Evolutionary conservation across 768 basidiomycete species (phyloP), one percentile per base, ranked within the genome.

Genomic region (Symmetrospora coprosmae): DNA sequence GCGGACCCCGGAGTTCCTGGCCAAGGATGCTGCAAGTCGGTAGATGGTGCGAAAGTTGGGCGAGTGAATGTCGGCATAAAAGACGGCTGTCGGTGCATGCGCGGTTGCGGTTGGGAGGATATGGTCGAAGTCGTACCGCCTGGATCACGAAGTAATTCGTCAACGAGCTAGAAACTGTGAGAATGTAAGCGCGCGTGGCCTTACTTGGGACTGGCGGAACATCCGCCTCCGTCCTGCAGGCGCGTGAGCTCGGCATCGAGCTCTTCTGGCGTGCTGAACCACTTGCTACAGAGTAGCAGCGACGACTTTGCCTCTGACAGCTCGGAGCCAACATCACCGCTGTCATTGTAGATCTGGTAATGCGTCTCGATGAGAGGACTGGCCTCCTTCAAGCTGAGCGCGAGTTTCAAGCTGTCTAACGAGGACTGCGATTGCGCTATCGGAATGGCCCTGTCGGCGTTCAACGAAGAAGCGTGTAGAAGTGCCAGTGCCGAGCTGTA

Each of bases 41-140:
- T 92, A 86, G 13, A 96, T 75, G 9, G 78, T 75, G 13, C 78
- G 78, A 75, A 90, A 87, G 49, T 83, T 82, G 1, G 76, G 64
- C 0, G 87, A 83, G 3, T 76, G 66, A 7, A 84, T 73, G 13
- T 81, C 79, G 1, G 79, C 85, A 72, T 92, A 94, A 45, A 96
- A 75, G 50, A 92, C 80, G 2, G 86, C 85, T 2, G 75, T 69
- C 0, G 78, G 78, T 9, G 78, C 70, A 6, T 40, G 9, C n/a
- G 35, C 33, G 13, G 25, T 40, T 40, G 23, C 4, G 9, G 51
- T 17, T 21, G 35, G 14, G 14, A 38, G n/a, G 8, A 53, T 31
- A 40, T 53, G 51, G 21, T 60, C 58, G 30, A 60, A 60, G 7
- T 19, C 17, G 21, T 39, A 35, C 14, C 16, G 25, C 0, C 14